Evolutionary conservation across 257 asterid species (phyloP).

Genomic region (Gynochthodes officinalis): DNA sequence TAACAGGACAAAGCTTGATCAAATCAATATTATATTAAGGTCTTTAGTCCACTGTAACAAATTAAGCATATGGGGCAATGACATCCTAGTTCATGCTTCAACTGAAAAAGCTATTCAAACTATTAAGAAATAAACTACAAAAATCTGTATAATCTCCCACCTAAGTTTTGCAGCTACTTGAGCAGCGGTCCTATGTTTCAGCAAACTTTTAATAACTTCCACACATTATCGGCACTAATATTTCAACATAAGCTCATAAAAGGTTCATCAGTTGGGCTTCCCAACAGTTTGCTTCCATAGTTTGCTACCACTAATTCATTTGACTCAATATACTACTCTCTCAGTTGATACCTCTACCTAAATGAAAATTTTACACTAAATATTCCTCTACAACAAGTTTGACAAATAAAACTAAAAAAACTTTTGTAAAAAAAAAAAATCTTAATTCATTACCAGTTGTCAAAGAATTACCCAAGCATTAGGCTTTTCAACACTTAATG

Average conservation of each 20-base stretch:
- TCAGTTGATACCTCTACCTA: neutral
- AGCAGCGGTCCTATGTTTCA: no score
- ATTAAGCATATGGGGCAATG: neutral
- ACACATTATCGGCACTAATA: neutral
- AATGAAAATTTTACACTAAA: neutral
- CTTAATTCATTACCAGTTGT: neutral
- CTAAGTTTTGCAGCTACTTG: no score
- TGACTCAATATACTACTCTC: neutral
- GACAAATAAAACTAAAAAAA: neutral
- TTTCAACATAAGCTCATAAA: neutral
- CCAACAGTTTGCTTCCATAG: neutral
- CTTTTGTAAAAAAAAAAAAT: neutral
- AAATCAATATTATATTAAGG: neutral
- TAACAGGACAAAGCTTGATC: neutral
- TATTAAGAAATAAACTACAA: no score
- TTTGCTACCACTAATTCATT: neutral
- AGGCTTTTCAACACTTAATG: neutral
- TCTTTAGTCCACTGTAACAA: neutral
- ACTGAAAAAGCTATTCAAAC: no score
- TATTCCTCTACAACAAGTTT: neutral
- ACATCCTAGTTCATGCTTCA: no score
- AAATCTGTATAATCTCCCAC: no score
- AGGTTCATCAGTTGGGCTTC: neutral
- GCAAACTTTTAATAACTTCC: no score
- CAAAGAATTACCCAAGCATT: slow-evolving; percentile 4